A percentile compares a stretch with the other conserved stretches of the same genome.
Evolutionary conservation across 768 basidiomycete genomes (phyloP).

Genomic region (Collybiopsis luxurians): DNA sequence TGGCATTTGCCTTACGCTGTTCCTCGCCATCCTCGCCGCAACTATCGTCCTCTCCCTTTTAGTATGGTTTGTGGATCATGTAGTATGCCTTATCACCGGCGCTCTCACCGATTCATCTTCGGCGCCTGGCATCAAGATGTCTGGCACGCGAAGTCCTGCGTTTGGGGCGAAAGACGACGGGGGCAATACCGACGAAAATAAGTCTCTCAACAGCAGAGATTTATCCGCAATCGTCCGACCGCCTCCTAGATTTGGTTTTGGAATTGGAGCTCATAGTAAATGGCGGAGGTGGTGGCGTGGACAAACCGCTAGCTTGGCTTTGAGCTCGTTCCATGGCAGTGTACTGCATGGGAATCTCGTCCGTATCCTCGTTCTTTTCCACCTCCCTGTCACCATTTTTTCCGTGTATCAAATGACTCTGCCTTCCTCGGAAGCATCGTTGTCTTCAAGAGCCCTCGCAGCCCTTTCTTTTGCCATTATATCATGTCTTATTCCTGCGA

Average conservation of each 20-base stretch:
- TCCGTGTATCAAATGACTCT: conserved; percentile 84
- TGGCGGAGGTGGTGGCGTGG: conserved; percentile 46
- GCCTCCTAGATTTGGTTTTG: conserved; percentile 23
- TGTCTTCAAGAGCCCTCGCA: conserved; percentile 72
- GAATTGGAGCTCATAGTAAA: conserved; percentile 23
- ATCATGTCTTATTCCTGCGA: conserved; percentile 72
- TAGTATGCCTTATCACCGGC: conserved; percentile 36
- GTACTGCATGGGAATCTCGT: conserved; percentile 89
- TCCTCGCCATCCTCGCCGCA: conserved; percentile 73
- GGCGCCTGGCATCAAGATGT: conserved; percentile 15
- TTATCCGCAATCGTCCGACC: conserved; percentile 14
- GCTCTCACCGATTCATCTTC: conserved; percentile 5
- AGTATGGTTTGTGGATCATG: conserved; percentile 70
- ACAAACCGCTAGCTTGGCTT: conserved; percentile 39
- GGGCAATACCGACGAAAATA: conserved; percentile 45
- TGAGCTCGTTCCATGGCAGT: conserved; percentile 78
- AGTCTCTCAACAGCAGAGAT: conserved; percentile 38
- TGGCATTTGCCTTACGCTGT: conserved; percentile 76
- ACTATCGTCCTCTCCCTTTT: conserved; percentile 68
- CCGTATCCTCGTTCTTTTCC: conserved; percentile 88
- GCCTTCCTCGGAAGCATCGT: conserved; percentile 45
- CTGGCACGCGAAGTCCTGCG: conserved; percentile 35
- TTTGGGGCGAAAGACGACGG: conserved; percentile 52
- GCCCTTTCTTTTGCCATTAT: conserved; percentile 78
- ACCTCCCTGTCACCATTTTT: conserved; percentile 91